Percentiles rank a stretch among this genome's conserved stretches.
Conservation (phyloP, 768 basidiomycete species). For the Agrocybe chaxingu region DNA sequence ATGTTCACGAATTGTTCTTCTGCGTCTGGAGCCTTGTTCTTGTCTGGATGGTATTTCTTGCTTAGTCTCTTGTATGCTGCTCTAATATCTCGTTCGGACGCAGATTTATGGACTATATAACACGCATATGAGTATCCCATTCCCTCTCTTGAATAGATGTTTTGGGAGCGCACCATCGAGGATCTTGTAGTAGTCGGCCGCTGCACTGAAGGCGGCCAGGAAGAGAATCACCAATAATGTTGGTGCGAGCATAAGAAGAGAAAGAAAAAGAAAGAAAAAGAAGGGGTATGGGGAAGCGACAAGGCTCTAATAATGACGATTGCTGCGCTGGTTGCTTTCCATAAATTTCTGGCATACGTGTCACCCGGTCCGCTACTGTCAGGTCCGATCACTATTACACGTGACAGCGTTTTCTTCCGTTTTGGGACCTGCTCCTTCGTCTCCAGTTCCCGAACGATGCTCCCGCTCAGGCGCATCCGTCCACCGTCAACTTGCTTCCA, state of each 20-base stretch:
- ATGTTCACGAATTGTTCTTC: slow-evolving; percentile 89
- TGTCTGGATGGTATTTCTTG: slow-evolving; percentile 91
- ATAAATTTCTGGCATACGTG: slow-evolving; percentile 27
- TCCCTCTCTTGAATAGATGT: no score
- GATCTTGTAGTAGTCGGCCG: slow-evolving; percentile 78
- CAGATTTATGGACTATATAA: slow-evolving; percentile 59
- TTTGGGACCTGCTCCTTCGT: not conserved
- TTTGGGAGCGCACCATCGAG: slow-evolving; percentile 63
- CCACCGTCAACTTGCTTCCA: not conserved
- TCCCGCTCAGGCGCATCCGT: slow-evolving; percentile 3
- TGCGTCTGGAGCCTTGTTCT: slow-evolving; percentile 82
- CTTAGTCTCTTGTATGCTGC: slow-evolving; percentile 90
- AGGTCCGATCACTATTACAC: not conserved
- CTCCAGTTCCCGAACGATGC: not conserved
- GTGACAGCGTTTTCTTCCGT: slow-evolving; percentile 1
- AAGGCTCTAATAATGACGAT: slow-evolving; percentile 1
- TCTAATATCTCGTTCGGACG: slow-evolving; percentile 85
- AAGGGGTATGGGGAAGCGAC: slow-evolving; percentile 11
- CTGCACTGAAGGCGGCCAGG: slow-evolving; percentile 37
- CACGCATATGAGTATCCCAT: not conserved
- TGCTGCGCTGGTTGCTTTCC: slow-evolving; percentile 3
- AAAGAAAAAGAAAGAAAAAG: slow-evolving; percentile 10
- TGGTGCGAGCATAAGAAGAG: slow-evolving; percentile 27
- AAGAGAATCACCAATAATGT: slow-evolving; percentile 35
- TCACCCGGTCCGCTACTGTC: slow-evolving; percentile 10